Base-by-base conservation (phyloP, 2,329 filamentous ascomycete genomes). In the Calonectria naviculata region DNA sequence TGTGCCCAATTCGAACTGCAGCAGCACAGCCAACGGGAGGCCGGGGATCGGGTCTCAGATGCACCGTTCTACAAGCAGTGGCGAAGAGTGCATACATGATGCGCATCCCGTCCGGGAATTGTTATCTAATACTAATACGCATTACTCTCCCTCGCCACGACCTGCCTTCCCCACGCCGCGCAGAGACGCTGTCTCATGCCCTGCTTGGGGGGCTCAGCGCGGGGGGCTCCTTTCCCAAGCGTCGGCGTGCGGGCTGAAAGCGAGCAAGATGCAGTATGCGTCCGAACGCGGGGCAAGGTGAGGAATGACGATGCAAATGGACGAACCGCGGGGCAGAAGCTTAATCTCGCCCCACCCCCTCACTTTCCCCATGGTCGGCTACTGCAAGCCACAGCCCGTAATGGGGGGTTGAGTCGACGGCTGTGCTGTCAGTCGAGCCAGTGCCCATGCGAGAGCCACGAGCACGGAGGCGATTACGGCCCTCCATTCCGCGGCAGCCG, bases 341-440 rank as follows among this genome's bases (percentile, higher is more conserved):
- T 68, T 41, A 31, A 67, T 34, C 60, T 64, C 67, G 62, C 61
- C 67, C 61, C 69, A 71, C 72, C 76, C 75, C 76, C 76, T 78
- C 76, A 73, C 60, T 78, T 65, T 78, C 76, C 74, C 75, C 76
- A 70, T 74, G 68, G 49, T 65, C 41, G 72, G 68, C 76, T 78
- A 76, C 75, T 77, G 75, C 76, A 78, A 78, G 76, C 76, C 75
- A 78, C 71, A 47, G 66, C 62, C 67, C 66, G 72, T 52, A 66
- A 70, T 72, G 71, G 36, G 70, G 68, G 73, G 69, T 71, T 36
- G 44, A 49, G 26, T 70, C 65, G 69, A 29, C n/a, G 28, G n/a
- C n/a, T n/a, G n/a, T n/a, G n/a, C n/a, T n/a, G n/a, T n/a, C n/a
- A 31, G 5, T 34, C 31, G 17, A 19, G n/a, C 42, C 26, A 36